Conservation (phyloP, 2,329 filamentous ascomycete species). For the Diplodia intermedia region DNA sequence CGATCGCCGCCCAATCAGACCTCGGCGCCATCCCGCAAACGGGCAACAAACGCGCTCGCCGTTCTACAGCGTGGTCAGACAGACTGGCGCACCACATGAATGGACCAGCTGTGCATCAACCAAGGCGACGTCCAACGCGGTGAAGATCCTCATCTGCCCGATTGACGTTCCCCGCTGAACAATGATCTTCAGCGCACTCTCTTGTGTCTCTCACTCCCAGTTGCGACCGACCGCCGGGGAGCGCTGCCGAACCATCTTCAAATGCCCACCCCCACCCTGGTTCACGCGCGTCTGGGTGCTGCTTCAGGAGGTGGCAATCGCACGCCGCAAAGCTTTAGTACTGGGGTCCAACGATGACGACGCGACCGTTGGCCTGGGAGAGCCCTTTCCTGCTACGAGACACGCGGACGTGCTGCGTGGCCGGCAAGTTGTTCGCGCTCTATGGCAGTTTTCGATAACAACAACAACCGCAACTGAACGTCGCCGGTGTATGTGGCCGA, state of each 20-base stretch:
- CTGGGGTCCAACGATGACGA: no score
- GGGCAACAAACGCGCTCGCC: background rate
- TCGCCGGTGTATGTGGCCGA: background rate
- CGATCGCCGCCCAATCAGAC: background rate
- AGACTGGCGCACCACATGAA: background rate
- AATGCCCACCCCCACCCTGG: background rate
- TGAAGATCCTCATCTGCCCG: background rate
- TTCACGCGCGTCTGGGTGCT: background rate
- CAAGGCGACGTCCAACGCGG: background rate
- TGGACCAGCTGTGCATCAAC: background rate
- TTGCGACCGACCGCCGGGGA: no score
- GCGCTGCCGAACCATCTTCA: background rate
- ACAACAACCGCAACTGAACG: no score
- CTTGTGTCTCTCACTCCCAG: no score
- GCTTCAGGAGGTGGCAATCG: background rate
- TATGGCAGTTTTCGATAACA: no score
- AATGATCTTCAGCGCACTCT: no score
- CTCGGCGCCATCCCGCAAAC: background rate
- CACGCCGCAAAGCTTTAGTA: no score
- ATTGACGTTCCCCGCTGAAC: background rate
- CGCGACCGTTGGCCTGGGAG: no score
- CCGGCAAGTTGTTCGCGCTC: background rate
- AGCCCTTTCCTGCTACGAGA: background rate
- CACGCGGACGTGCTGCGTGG: background rate
- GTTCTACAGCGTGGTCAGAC: background rate